Base-by-base conservation (phyloP, 306 rosid species). In the Prunus padus region DNA sequence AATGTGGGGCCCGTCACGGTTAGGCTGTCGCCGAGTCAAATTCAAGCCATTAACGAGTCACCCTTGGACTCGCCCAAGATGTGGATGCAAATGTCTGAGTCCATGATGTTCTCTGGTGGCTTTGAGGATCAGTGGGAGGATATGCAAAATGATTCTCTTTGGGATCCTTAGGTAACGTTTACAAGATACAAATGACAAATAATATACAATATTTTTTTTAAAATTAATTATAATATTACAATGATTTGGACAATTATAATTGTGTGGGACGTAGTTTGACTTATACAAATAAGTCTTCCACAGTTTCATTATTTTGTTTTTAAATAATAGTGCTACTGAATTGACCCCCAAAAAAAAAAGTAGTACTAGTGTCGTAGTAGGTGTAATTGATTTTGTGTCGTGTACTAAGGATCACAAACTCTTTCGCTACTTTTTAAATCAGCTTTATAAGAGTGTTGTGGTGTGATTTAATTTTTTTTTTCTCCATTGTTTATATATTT, bases 61-160 rank as follows among this genome's bases (percentile, higher is more conserved):
- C 98, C 97, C 18, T 74, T 94, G 85, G 92, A 94, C 46, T 94
- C 98, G 4, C 98, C 98, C 0, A 90, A 79, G 40, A 91, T 86
- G 94, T 93, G 97, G 97, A 91, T 88, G 96, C 97, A 91, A 76
- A 85, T 89, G 70, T 44, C 71, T 82, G 54, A 85, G 12, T 61
- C 83, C 16, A 54, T 52, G 47, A 30, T 61, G 70, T 88, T 84
- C 78, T 82, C 75, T 4, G 68, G 78, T 76, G 87, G 66, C 0
- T 62, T 75, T 44, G 89, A 88, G 2, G 86, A 81, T 18, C 65
- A 79, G 45, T 84, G 87, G 91, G 77, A 73, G 67, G 75, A 79
- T 75, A 69, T 76, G 72, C 84, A 63, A 1, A 59, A 65, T 23
- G 84, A 82, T 65, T 82, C 84, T 19, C 82, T 85, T 20, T 82